Evolutionary conservation across 2,329 filamentous ascomycete genomes (phyloP), one percentile per base, ranked within the genome.

Genomic region (Diaporthe ilicicola): DNA sequence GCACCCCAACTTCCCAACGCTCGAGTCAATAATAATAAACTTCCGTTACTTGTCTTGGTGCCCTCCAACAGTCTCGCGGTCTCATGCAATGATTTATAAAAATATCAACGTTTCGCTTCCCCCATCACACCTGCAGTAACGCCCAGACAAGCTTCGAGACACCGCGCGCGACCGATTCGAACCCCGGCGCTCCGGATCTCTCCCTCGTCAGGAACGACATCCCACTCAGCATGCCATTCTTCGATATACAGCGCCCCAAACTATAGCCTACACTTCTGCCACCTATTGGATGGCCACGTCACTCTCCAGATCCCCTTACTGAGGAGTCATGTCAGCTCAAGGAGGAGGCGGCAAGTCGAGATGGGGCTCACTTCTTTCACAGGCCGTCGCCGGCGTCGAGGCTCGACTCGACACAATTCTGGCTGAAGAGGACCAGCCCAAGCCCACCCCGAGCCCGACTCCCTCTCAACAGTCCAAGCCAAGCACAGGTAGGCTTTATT

Each of bases 301-400:
- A 67, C 56, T 70, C 67, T 62, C 67, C 70, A 54, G 32, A 39
- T 68, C n/a, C 44, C 24, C 34, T 54, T 70, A 64, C 53, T 72
- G 62, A 73, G 71, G 72, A 72, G 69, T 75, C 77, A 89, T 88
- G 86, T 81, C 85, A 74, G 81, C 83, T 73, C 82, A 85, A 42
- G 82, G 81, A 73, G 88, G 56, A 69, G 70, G 65, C 44, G 39
- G 89, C 75, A 84, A 87, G 73, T 88, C 88, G 64, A 88, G 88
- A 89, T 94, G 93, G 93, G 92, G 92, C 55, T 90, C 90, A 39
- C 92, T 97, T 79, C 87, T 98, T 72, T 93, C 94, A 74, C 94
- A 95, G 81, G 95, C 95, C 74, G 94, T 98, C 72, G 94, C 95
- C 68, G 95, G 95, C 72, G 93, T 99, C 70, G 96, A 99, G 83